Evolutionary conservation across 148 eudicot genomes (phyloP).

Genomic region (Rheum nobile): DNA sequence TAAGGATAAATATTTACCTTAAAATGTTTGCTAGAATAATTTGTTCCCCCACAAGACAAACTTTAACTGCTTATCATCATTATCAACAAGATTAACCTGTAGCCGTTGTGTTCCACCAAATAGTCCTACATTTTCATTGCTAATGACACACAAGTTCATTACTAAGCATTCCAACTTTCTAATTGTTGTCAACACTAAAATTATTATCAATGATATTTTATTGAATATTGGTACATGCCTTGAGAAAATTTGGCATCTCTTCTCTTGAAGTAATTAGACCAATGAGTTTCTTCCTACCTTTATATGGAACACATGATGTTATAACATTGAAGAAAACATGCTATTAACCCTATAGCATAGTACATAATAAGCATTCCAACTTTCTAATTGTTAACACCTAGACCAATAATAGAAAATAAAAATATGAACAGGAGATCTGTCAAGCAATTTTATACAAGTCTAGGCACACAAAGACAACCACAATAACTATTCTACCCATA

Average conservation of each 20-base stretch:
- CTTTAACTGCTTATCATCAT: slow-evolving; percentile 49
- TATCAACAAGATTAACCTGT: slow-evolving; percentile 63
- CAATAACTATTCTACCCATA: too few relatives aligned
- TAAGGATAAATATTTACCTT: slow-evolving; percentile 33
- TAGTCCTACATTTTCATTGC: slow-evolving; percentile 48
- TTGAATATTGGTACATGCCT: slow-evolving; percentile 39
- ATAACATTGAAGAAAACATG: slow-evolving; percentile 55
- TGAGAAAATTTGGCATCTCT: slow-evolving; percentile 83
- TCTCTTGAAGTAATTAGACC: slow-evolving; percentile 88
- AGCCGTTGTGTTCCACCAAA: slow-evolving; percentile 54
- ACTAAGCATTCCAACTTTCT: too few relatives aligned
- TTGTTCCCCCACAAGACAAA: slow-evolving; percentile 95
- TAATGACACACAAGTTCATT: too few relatives aligned
- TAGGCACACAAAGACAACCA: too few relatives aligned
- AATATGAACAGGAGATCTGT: too few relatives aligned
- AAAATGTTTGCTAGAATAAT: slow-evolving; percentile 64
- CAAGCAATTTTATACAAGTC: too few relatives aligned
- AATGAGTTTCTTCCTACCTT: slow-evolving; percentile 60
- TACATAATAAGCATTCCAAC: too few relatives aligned
- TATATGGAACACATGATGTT: slow-evolving; percentile 61
- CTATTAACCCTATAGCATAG: too few relatives aligned
- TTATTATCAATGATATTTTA: too few relatives aligned
- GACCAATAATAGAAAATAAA: too few relatives aligned
- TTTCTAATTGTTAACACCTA: too few relatives aligned
- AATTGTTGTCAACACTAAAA: too few relatives aligned